These are phyloP conservation scores for Candida methanosorbosa DNA, from an alignment of 805 yeast species.

Conservation along the genomic window DNA sequence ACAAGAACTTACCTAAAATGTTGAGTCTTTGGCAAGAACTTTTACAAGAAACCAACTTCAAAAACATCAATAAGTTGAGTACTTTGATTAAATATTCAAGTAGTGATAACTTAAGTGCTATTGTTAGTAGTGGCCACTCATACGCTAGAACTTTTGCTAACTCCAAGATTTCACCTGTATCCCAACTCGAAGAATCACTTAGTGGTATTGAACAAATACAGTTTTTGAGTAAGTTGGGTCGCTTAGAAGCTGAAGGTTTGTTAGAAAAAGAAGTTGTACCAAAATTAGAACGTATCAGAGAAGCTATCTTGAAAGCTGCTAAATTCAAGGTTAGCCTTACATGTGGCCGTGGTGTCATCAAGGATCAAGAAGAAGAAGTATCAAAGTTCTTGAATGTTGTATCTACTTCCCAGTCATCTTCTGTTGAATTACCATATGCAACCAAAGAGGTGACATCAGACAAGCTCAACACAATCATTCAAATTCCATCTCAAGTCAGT, in stretches of 20 bases:
- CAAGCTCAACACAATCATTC: constrained; percentile 32
- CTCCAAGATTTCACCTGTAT: constrained; percentile 52
- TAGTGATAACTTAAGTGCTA: constrained; percentile 66
- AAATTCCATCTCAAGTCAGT: constrained; percentile 83
- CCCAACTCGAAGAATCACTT: constrained; percentile 52
- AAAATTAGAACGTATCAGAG: constrained; percentile 44
- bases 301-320: constrained; percentile 31
- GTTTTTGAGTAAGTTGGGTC: constrained; percentile 54
- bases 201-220: constrained; percentile 74
- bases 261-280: constrained; percentile 56
- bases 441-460: neutral
- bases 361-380: constrained; percentile 27
- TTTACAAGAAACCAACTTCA: constrained; percentile 60
- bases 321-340: constrained; percentile 48
- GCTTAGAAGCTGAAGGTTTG: constrained; percentile 39
- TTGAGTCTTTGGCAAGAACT: constrained; percentile 62
- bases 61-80: constrained; percentile 56
- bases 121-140: constrained; percentile 84
- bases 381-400: constrained; percentile 18
- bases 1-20: constrained; percentile 50
- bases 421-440: constrained; percentile 7
- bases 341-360: constrained; percentile 39
- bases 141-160: constrained; percentile 67
- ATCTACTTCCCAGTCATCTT: neutral
- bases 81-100: constrained; percentile 67